Base-by-base conservation (phyloP, 805 yeast species). In the Ogataea parapolymorpha region DNA sequence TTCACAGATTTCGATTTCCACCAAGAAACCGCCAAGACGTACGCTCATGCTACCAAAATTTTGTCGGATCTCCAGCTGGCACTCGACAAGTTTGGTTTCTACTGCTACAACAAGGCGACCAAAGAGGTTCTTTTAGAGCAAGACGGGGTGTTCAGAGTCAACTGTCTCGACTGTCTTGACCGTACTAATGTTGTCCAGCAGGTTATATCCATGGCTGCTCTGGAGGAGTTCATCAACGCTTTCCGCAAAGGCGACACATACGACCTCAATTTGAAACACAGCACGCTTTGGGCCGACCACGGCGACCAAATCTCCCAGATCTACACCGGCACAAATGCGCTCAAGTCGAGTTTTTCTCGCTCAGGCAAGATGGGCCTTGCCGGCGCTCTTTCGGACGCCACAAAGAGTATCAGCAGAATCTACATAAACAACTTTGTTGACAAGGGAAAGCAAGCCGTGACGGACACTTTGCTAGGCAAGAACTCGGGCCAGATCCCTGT, bases 221-320 rank as follows among this genome's bases (percentile, higher is more conserved):
- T 93, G 31, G 78, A 82, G 43, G 63, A 70, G 7, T 75, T 79
- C 48, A 46, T 77, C 23, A 68, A 67, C 36, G 62, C 64, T 24
- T 49, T 69, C 35, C 53, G 65, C 28, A 48, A 55, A 8, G 50
- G 61, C 4, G 53, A 49, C 31, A 26, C 32, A 15, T 44, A 75
- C 17, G 91, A 81, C 14, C 66, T 86, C 18, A 73, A 80, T 58
- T 64, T 70, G n/a, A 82, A 81, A 41, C 96, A 90, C 50, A 86
- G 90, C 51, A 76, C 85, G 6, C 66, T 93, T 14, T 93, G 99
- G 99, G 99, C 99, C 1, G 96, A 93, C 61, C 93, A 93, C 62
- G 99, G 99, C 42, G 99, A 93, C 62, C 95, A 88, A 50, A 81
- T 93, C 4, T 87, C 96, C 2, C 95, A 87, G 59, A 91, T 93